phyloP scores from a whole-genome alignment of 2,329 filamentous ascomycete species.

The Microsporum audouinii region DNA sequence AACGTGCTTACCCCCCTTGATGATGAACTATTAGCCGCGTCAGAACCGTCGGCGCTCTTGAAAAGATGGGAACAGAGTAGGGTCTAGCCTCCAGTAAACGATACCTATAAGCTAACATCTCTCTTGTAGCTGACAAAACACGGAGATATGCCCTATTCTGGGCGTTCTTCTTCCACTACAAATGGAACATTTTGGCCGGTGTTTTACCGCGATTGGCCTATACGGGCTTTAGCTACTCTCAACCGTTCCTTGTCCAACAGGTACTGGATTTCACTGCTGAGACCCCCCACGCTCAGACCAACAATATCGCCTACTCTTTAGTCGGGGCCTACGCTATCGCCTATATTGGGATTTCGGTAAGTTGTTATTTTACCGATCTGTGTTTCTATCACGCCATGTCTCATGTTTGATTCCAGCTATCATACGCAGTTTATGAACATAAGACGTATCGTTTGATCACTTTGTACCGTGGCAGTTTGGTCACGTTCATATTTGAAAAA shows the following conservation, averaged over 20 bases:
- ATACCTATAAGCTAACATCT: background rate
- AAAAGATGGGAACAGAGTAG: background rate
- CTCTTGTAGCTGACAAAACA: background rate
- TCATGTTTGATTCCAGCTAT: background rate
- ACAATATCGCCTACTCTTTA: background rate
- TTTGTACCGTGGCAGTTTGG: background rate
- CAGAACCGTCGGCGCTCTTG: background rate
- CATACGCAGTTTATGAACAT: slow-evolving; percentile 3
- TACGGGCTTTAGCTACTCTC: background rate
- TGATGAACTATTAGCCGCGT: background rate
- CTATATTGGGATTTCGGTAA: slow-evolving; percentile 7
- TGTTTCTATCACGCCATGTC: background rate
- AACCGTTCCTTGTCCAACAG: background rate
- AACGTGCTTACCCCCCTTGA: background rate
- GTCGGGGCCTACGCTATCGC: slow-evolving; percentile 1
- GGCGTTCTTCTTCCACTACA: background rate
- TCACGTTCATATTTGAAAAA: slow-evolving; percentile 3
- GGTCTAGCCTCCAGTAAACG: background rate
- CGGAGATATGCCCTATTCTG: background rate
- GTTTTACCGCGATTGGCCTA: background rate
- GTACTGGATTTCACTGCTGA: slow-evolving; percentile 2
- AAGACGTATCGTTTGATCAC: slow-evolving; percentile 2
- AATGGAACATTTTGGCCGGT: background rate
- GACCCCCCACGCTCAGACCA: background rate
- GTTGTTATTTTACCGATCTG: background rate